Evolutionary conservation across 1,139 yeast genomes (phyloP).

Genomic region (Candida buenavistaensis): DNA sequence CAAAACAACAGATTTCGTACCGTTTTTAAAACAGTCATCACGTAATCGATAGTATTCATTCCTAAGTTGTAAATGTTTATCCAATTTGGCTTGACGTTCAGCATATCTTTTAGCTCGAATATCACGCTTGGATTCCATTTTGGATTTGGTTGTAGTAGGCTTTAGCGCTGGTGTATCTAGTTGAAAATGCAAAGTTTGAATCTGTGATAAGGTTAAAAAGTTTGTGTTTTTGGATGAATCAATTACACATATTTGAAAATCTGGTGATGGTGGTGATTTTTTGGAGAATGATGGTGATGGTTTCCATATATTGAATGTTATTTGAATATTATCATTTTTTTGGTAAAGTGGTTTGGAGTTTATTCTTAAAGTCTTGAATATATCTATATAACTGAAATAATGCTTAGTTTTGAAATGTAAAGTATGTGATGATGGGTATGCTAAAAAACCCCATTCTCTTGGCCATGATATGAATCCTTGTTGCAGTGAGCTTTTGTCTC

Average conservation of each 20-base stretch:
- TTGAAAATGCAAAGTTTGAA: slow-evolving; percentile 31
- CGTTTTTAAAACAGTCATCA: slow-evolving; percentile 36
- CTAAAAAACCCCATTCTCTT: slow-evolving; percentile 13
- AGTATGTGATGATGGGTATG: slow-evolving; percentile 16
- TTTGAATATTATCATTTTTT: slow-evolving; percentile 8
- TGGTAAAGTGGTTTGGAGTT: slow-evolving; percentile 22
- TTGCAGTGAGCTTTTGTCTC: too few relatives aligned
- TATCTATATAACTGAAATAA: slow-evolving; percentile 36
- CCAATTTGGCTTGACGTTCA: slow-evolving; percentile 29
- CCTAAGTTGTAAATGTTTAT: slow-evolving; percentile 22
- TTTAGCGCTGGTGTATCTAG: slow-evolving; percentile 14
- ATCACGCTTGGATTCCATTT: slow-evolving; percentile 20
- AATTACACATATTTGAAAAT: slow-evolving; percentile 67
- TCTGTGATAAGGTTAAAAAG: slow-evolving; percentile 53
- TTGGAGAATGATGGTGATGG: slow-evolving; percentile 74
- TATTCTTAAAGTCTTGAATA: slow-evolving; percentile 39
- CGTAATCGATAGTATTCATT: slow-evolving; percentile 28
- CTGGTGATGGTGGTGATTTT: slow-evolving; percentile 69
- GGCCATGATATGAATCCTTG: slow-evolving; percentile 10
- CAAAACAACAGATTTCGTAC: slow-evolving; percentile 53
- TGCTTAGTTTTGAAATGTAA: slow-evolving; percentile 25
- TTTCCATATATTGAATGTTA: slow-evolving; percentile 78
- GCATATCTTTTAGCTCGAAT: slow-evolving; percentile 22
- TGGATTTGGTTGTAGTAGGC: slow-evolving; percentile 15
- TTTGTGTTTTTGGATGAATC: slow-evolving; percentile 43